Conservation (phyloP, 495 filamentous ascomycete genomes). For the Aspergillus cavernicola region DNA sequence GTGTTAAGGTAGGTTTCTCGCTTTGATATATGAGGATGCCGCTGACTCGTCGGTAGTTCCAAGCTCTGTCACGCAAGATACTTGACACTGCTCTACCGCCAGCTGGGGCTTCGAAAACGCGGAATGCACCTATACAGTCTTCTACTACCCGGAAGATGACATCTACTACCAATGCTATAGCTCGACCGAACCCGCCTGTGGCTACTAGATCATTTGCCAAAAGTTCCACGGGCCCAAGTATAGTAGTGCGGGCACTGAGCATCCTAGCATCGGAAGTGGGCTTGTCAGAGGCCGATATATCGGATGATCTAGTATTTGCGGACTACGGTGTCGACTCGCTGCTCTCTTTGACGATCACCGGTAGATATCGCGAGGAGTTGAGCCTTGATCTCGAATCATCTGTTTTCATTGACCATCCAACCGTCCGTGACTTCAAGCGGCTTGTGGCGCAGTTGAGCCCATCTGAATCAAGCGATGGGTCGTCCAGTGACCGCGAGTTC, state of each 20-base stretch:
- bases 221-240: conserved; percentile 23
- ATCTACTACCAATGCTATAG: conserved; percentile 31
- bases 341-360: conserved; percentile 46
- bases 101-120: conserved; percentile 36
- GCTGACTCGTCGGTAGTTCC: conserved; percentile 45
- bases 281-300: conserved; percentile 58
- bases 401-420: conserved; percentile 56
- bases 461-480: conserved; percentile 30
- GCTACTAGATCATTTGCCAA: conserved; percentile 26
- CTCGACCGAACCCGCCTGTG: conserved; percentile 17
- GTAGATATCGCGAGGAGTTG: conserved; percentile 48
- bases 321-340: conserved; percentile 54
- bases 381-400: conserved; percentile 48
- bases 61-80: conserved; percentile 61
- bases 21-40: neutral
- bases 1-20: conserved; percentile 48
- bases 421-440: conserved; percentile 58
- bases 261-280: conserved; percentile 67
- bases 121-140: conserved; percentile 31
- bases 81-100: conserved; percentile 64
- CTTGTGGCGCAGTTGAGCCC: conserved; percentile 45
- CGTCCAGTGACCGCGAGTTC: conserved; percentile 32
- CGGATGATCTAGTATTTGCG: conserved; percentile 45
- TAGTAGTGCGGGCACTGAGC: conserved; percentile 45
- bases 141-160: conserved; percentile 34